These are phyloP conservation scores for Pestalotiopsis sp. DNA, from an alignment of 2,329 filamentous ascomycete species.

Conservation along the genomic window DNA sequence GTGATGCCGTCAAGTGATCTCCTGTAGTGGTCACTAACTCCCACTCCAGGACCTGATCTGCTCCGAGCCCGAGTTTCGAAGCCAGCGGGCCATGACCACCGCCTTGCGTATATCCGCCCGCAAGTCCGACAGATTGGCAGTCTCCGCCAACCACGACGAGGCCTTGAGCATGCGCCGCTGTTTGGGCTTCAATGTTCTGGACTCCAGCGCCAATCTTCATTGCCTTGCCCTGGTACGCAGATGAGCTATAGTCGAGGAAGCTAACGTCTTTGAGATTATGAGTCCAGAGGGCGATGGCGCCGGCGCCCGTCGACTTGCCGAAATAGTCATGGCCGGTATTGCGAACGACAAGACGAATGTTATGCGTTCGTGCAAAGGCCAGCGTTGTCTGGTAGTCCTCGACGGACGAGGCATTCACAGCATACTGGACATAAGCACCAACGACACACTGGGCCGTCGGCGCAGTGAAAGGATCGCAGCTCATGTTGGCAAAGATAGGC, in stretches of 20 bases:
- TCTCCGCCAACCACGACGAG: constrained; percentile 42
- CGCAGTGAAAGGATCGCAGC: too few species aligned
- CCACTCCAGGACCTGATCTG: constrained; percentile 41
- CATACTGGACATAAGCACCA: too few species aligned
- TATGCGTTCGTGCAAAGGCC: constrained; percentile 19
- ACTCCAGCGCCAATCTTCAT: constrained; percentile 28
- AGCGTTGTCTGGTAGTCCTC: constrained; percentile 6
- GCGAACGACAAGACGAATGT: constrained; percentile 22
- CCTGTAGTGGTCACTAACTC: constrained; percentile 22
- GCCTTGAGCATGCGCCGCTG: constrained; percentile 21
- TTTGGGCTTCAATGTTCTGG: constrained; percentile 23
- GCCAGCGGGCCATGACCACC: constrained; percentile 45
- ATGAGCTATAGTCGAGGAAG: constrained; percentile 22
- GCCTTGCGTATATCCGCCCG: constrained; percentile 50
- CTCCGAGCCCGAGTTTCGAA: constrained; percentile 45
- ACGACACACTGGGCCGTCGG: too few species aligned
- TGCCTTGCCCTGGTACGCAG: constrained; percentile 26
- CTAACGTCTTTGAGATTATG: constrained; percentile 32
- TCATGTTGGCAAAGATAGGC: too few species aligned
- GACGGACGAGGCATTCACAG: too few species aligned
- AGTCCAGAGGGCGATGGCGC: constrained; percentile 34
- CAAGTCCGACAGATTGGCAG: constrained; percentile 39
- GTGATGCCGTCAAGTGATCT: constrained; percentile 39
- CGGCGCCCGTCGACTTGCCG: constrained; percentile 31
- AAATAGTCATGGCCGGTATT: constrained; percentile 33